Evolutionary conservation across 768 basidiomycete species (phyloP).

Genomic region (Collybiopsis luxurians): DNA sequence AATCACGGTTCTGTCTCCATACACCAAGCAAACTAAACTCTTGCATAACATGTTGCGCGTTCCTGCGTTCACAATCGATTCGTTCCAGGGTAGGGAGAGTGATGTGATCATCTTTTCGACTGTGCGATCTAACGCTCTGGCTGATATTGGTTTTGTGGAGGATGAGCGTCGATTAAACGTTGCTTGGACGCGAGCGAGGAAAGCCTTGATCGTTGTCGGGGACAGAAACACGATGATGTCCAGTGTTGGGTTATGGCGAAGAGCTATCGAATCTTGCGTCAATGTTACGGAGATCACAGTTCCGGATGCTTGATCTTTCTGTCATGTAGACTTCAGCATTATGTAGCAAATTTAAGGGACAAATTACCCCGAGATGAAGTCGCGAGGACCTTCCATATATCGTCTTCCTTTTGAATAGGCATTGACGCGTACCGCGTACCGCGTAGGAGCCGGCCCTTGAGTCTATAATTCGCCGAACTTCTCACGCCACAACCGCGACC

Average conservation of each 20-base stretch:
- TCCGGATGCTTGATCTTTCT: neutral
- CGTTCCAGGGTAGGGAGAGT: conserved; percentile 67
- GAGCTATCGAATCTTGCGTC: conserved; percentile 42
- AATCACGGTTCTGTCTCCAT: conserved; percentile 57
- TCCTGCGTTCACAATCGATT: conserved; percentile 51
- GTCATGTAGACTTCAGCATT: too few relatives aligned
- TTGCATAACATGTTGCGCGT: conserved; percentile 40
- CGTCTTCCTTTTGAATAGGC: too few relatives aligned
- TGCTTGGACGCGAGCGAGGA: conserved; percentile 64
- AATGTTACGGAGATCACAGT: conserved; percentile 17
- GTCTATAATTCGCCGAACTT: too few relatives aligned
- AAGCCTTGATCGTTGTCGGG: conserved; percentile 61
- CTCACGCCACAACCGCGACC: too few relatives aligned
- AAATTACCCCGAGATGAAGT: too few relatives aligned
- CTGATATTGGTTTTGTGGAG: conserved; percentile 65
- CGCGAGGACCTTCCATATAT: too few relatives aligned
- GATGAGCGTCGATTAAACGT: conserved; percentile 62
- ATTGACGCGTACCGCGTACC: too few relatives aligned
- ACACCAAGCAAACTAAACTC: conserved; percentile 51
- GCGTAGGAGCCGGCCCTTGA: too few relatives aligned
- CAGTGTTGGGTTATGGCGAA: conserved; percentile 46
- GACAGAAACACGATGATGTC: conserved; percentile 47
- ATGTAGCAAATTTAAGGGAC: too few relatives aligned
- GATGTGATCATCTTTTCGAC: conserved; percentile 66
- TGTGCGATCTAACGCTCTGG: conserved; percentile 56